Evolutionary conservation across 176 grass and related monocot genomes (phyloP).

Genomic region (Zizania latifolia): DNA sequence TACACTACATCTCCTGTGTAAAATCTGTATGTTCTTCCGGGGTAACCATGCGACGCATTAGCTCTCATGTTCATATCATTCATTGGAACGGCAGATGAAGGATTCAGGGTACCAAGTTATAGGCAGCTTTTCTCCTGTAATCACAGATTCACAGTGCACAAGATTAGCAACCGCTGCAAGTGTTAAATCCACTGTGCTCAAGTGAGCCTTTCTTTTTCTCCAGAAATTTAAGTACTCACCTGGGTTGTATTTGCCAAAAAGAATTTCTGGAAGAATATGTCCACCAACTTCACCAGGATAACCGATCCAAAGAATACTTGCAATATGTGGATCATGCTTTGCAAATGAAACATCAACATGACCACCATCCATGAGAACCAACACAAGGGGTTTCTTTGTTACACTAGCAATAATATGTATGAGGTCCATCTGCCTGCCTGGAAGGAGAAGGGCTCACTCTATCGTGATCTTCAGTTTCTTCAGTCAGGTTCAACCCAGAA

Average conservation of each 20-base stretch:
- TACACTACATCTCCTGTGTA: conserved; percentile 79
- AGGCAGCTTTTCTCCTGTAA: conserved; percentile 57
- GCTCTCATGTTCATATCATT: conserved; percentile 86
- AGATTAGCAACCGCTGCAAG: conserved; percentile 8
- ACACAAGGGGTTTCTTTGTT: conserved; percentile 54
- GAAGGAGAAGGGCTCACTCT: conserved; percentile 77
- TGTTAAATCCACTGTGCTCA: background rate
- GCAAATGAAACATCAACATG: conserved; percentile 80
- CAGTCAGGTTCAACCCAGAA: conserved; percentile 76
- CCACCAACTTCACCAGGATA: conserved; percentile 90
- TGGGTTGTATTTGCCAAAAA: conserved; percentile 85
- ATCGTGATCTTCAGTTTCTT: conserved; percentile 79
- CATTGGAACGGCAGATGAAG: conserved; percentile 71
- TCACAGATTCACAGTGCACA: background rate
- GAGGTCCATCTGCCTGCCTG: conserved; percentile 80
- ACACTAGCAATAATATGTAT: conserved; percentile 39
- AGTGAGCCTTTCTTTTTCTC: background rate
- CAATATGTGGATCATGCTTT: conserved; percentile 46
- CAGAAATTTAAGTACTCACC: conserved; percentile 39
- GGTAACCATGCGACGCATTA: conserved; percentile 61
- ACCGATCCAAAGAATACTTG: conserved; percentile 78
- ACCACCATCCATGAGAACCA: conserved; percentile 79
- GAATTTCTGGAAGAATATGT: conserved; percentile 69
- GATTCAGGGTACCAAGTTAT: conserved; percentile 87
- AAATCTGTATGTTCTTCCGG: conserved; percentile 85